Percentiles rank a stretch among this genome's conserved stretches.
phyloP scores from a whole-genome alignment of 345 rosid genomes.

The Ceriops zippeliana region DNA sequence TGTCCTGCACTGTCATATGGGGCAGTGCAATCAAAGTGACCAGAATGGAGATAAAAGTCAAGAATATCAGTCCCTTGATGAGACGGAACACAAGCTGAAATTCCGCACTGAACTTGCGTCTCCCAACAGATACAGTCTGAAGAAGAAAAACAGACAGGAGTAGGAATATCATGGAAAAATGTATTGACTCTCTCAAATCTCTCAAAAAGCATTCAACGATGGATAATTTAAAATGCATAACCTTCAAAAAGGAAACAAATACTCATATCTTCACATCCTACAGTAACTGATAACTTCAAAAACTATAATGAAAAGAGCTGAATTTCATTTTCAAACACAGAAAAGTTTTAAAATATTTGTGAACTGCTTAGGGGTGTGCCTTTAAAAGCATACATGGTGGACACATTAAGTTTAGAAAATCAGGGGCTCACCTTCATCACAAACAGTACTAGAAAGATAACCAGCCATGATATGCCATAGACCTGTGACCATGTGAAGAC shows the following conservation, averaged over 20 bases:
- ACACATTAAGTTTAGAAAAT: background rate
- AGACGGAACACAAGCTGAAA: conserved; percentile 93
- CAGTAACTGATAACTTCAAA: too few relatives aligned
- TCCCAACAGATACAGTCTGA: conserved; percentile 92
- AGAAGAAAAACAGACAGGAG: conserved; percentile 13
- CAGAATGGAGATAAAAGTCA: conserved; percentile 70
- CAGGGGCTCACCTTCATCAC: conserved; percentile 83
- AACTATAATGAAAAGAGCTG: too few relatives aligned
- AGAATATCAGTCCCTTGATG: conserved; percentile 92
- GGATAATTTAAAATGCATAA: too few relatives aligned
- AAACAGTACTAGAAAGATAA: conserved; percentile 76
- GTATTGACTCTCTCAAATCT: too few relatives aligned
- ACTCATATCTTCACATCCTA: too few relatives aligned
- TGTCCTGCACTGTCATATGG: conserved; percentile 82
- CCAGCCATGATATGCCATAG: conserved; percentile 94
- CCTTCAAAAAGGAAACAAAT: too few relatives aligned
- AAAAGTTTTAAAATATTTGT: too few relatives aligned
- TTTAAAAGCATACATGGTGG: too few relatives aligned
- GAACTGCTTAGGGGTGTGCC: too few relatives aligned
- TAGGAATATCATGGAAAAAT: background rate
- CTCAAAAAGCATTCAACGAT: too few relatives aligned
- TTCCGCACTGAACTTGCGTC: conserved; percentile 88
- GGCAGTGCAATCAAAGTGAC: conserved; percentile 76
- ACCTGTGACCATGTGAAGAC: conserved; percentile 44
- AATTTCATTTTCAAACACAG: too few relatives aligned